Conservation (phyloP, 305 asterid genomes). For the Fraxinus platypoda region DNA sequence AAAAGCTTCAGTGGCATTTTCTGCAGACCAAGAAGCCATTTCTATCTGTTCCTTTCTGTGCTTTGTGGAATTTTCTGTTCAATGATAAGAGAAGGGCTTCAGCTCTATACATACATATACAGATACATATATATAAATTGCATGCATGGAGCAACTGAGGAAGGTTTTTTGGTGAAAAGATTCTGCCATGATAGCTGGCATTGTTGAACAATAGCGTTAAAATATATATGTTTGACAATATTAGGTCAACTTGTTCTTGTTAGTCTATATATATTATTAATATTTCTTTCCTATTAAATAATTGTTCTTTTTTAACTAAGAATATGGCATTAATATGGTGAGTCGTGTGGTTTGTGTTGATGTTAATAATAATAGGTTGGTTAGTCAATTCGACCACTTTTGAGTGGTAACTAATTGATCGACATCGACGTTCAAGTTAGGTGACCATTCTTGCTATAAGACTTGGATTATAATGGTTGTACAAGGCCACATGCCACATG, state of each 20-base stretch:
- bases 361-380: background rate
- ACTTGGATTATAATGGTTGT: too few species aligned
- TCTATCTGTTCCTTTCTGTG: background rate
- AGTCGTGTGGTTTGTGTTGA: background rate
- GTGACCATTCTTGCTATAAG: background rate
- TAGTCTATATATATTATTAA: background rate
- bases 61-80: background rate
- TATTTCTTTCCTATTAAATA: background rate
- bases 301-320: background rate
- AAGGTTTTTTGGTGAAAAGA: conserved; percentile 23
- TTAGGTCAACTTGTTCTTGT: background rate
- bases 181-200: conserved; percentile 17
- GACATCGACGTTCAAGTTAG: background rate
- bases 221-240: background rate
- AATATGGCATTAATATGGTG: background rate
- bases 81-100: background rate
- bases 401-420: background rate
- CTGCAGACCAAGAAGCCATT: conserved; percentile 40
- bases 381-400: background rate
- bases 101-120: background rate
- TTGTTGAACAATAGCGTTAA: background rate
- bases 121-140: background rate
- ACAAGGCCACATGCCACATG: too few species aligned
- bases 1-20: conserved; percentile 37
- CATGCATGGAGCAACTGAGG: conserved; percentile 21